Evolutionary conservation across 371 early-diverging fungal genomes (phyloP).

Genomic region (Rhizomucor miehei): DNA sequence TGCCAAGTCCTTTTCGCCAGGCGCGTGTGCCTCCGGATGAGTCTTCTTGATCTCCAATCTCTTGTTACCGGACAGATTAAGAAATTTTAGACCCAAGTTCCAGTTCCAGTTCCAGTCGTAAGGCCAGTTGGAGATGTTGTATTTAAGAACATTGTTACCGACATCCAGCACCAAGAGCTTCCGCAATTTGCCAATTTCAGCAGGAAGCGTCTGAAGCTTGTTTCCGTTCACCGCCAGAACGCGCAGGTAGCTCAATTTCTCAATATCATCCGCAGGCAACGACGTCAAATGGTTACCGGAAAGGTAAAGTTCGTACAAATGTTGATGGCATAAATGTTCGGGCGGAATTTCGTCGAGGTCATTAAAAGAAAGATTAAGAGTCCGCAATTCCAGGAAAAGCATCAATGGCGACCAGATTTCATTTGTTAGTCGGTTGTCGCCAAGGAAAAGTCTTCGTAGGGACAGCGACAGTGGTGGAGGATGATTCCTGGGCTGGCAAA

Average conservation of each 20-base stretch:
- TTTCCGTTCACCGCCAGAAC: constrained; percentile 88
- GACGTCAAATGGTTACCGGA: constrained; percentile 85
- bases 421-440: constrained; percentile 85
- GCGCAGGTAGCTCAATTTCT: constrained; percentile 63
- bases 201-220: constrained; percentile 87
- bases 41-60: constrained; percentile 81
- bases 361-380: constrained; percentile 85
- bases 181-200: constrained; percentile 83
- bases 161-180: constrained; percentile 80
- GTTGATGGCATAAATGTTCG: constrained; percentile 48
- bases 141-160: constrained; percentile 84
- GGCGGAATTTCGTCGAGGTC: constrained; percentile 77
- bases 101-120: constrained; percentile 98
- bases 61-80: constrained; percentile 91
- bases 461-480: constrained; percentile 65
- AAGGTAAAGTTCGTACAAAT: constrained; percentile 74
- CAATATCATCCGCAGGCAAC: constrained; percentile 86
- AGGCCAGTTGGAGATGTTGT: constrained; percentile 93
- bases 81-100: constrained; percentile 84
- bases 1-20: constrained; percentile 60
- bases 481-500: constrained; percentile 54
- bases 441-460: constrained; percentile 65
- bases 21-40: constrained; percentile 39
- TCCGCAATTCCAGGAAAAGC: constrained; percentile 66
- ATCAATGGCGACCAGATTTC: constrained; percentile 71